phyloP scores from a whole-genome alignment of 805 yeast species.

The Saturnispora besseyi region DNA sequence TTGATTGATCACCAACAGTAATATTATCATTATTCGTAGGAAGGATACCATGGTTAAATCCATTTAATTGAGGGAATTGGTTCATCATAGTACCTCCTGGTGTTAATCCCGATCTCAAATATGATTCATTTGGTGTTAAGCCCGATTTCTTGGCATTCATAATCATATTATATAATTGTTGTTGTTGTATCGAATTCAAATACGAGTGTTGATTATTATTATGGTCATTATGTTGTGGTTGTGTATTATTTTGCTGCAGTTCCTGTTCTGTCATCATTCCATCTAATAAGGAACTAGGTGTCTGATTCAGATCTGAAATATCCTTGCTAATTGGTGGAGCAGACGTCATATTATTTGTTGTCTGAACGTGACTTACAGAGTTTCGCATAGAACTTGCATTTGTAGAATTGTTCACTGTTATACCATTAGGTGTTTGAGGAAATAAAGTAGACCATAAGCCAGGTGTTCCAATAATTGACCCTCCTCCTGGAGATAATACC shows the following conservation, averaged over 20 bases:
- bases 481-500: conserved; percentile 37
- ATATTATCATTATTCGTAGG: background rate
- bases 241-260: conserved; percentile 3
- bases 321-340: background rate
- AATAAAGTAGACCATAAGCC: conserved; percentile 43
- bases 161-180: conserved; percentile 18
- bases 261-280: conserved; percentile 4
- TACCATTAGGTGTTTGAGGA: conserved; percentile 22
- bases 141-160: conserved; percentile 40
- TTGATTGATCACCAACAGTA: background rate
- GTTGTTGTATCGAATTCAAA: conserved; percentile 12
- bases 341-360: conserved; percentile 1
- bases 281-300: background rate
- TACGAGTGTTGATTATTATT: background rate
- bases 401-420: conserved; percentile 8
- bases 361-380: conserved; percentile 4
- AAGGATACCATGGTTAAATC: background rate
- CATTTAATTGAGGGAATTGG: background rate
- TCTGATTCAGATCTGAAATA: background rate
- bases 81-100: conserved; percentile 36
- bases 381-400: background rate
- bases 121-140: conserved; percentile 68
- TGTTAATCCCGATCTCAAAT: conserved; percentile 61
- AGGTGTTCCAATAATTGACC: conserved; percentile 42
- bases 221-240: background rate